Evolutionary conservation across 1,139 yeast genomes (phyloP).

Genomic region (Pichia sp.): DNA sequence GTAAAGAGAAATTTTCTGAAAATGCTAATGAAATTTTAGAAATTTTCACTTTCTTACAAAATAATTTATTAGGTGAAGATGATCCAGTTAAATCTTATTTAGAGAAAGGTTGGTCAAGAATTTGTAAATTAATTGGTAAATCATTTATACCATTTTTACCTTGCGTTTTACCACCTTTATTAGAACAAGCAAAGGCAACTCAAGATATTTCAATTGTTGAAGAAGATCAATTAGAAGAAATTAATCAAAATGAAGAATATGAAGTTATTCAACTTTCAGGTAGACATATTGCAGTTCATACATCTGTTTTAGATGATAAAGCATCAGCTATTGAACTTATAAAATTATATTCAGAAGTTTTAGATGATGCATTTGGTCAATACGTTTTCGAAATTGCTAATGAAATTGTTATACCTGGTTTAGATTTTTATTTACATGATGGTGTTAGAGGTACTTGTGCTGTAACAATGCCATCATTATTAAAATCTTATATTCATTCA

Average conservation of each 20-base stretch:
- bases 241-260: conserved; percentile 86
- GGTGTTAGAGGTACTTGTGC: conserved; percentile 92
- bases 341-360: conserved; percentile 78
- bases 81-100: conserved; percentile 84
- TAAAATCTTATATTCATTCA: conserved; percentile 60
- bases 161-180: conserved; percentile 81
- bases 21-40: conserved; percentile 71
- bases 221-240: conserved; percentile 80
- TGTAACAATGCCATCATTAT: conserved; percentile 68
- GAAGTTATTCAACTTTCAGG: conserved; percentile 90
- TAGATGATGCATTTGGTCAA: conserved; percentile 75
- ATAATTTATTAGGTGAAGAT: conserved; percentile 45
- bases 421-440: conserved; percentile 87
- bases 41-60: conserved; percentile 68
- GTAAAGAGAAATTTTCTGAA: conserved; percentile 77
- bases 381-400: conserved; percentile 73
- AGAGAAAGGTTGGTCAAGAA: conserved; percentile 95
- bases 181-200: conserved; percentile 78
- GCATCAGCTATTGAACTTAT: conserved; percentile 85
- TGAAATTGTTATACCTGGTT: conserved; percentile 79
- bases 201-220: conserved; percentile 86
- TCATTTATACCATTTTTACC: conserved; percentile 86
- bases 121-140: conserved; percentile 77
- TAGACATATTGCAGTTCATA: conserved; percentile 88
- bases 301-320: conserved; percentile 87